Conservation (phyloP, 2,329 filamentous ascomycete genomes). For the Talaromyces islandicus region DNA sequence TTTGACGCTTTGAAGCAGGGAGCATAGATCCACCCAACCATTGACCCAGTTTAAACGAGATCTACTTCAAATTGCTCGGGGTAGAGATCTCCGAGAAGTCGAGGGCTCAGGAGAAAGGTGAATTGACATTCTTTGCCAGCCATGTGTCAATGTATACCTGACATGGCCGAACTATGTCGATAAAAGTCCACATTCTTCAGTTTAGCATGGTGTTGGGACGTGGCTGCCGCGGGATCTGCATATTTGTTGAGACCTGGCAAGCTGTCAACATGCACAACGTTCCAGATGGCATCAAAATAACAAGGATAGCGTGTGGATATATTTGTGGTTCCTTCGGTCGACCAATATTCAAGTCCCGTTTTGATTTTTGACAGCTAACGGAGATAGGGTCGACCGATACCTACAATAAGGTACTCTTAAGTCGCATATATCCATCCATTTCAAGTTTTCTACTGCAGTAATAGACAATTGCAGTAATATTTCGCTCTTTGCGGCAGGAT, state of each 20-base stretch:
- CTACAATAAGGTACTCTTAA: not conserved
- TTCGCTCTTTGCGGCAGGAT: not conserved
- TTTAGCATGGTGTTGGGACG: not conserved
- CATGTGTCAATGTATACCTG: not conserved
- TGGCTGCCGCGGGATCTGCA: not conserved
- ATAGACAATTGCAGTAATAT: not conserved
- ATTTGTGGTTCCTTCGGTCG: not conserved
- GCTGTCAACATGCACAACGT: not conserved
- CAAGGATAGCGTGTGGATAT: not conserved
- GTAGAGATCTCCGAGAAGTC: not conserved
- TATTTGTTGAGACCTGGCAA: not conserved
- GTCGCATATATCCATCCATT: not conserved
- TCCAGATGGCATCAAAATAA: not conserved
- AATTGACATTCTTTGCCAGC: not conserved
- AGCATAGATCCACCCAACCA: not conserved
- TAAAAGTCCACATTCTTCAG: not conserved
- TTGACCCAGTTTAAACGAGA: not conserved
- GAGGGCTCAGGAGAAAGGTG: not conserved
- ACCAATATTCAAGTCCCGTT: not conserved
- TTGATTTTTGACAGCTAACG: not conserved
- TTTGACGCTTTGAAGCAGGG: not conserved
- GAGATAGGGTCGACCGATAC: not conserved
- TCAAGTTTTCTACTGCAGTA: not conserved
- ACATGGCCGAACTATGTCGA: not conserved
- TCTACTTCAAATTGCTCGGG: not conserved